phyloP scores from a whole-genome alignment of 176 grass and related monocot species.

The Ensete ventricosum region DNA sequence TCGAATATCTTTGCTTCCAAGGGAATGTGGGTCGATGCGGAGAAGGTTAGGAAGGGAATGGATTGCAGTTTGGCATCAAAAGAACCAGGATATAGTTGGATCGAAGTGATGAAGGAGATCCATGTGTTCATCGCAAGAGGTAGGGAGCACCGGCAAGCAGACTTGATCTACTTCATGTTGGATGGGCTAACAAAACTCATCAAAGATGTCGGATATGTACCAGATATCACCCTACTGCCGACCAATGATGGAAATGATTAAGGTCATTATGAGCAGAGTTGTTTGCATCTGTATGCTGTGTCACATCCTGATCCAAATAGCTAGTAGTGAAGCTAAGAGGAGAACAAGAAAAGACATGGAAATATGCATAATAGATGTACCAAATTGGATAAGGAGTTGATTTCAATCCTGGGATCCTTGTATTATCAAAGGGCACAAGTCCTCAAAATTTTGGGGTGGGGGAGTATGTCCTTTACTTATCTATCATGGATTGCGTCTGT shows the following conservation, averaged over 20 bases:
- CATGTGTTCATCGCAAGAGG: conserved; percentile 41
- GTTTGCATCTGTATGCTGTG: too few relatives aligned
- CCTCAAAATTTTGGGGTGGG: too few relatives aligned
- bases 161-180: conserved; percentile 40
- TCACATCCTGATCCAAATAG: too few relatives aligned
- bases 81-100: conserved; percentile 28
- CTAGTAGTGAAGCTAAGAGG: too few relatives aligned
- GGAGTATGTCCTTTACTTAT: too few relatives aligned
- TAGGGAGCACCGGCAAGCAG: conserved; percentile 28
- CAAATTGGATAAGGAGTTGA: too few relatives aligned
- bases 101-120: conserved; percentile 53
- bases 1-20: conserved; percentile 81
- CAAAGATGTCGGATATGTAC: conserved; percentile 10
- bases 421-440: too few relatives aligned
- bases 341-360: too few relatives aligned
- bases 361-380: too few relatives aligned
- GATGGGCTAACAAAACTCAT: conserved; percentile 28
- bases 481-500: too few relatives aligned
- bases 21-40: conserved; percentile 59
- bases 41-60: conserved; percentile 50
- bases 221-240: background rate
- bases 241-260: background rate
- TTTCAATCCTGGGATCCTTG: too few relatives aligned
- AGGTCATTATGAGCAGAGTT: background rate
- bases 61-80: conserved; percentile 31